Base-by-base conservation (phyloP, 306 rosid genomes). In the Pyrus betulifolia region DNA sequence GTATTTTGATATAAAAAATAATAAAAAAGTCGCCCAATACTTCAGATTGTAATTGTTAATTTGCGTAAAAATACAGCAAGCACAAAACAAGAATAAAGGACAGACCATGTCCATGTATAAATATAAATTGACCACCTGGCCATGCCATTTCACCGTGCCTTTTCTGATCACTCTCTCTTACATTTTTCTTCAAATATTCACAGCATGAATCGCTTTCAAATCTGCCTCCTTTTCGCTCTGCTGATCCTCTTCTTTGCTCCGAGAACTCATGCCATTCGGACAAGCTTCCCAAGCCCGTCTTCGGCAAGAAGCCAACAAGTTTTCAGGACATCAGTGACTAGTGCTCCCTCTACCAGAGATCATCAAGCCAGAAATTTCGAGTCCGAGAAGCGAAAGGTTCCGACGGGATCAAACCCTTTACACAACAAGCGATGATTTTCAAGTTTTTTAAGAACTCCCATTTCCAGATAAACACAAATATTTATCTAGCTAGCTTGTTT, bases 331-430 rank as follows among this genome's bases (percentile, higher is more conserved):
- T 30, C 81, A 2, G 72, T 80, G 2, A 74, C 67, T 62, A 74
- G 51, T 0, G 70, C 69, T 31, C 68, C 84, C 70, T 86, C 89
- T 6, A 66, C 65, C 10, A 51, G 64, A 28, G 49, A 63, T 74
- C 74, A 63, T 72, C 72, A 71, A 76, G 79, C 65, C n/a, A 46
- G 46, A 70, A 90, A 72, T 18, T 86, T 88, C 51, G 73, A 60
- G 51, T 87, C 89, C 11, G 80, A 91, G 85, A 89, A 91, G 84
- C 85, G 98, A 68, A 86, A 78, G 67, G 94, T 93, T 40, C 98
- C 97, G 11, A 90, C 98, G 67, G 98, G 98, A 80, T 91, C 98
- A 70, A 93, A 93, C 87, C 98, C 97, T 25, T 78, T 93, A 78
- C 98, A 94, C 91, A 94, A 94, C 93, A 91, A 78, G 89, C 87